These are phyloP conservation scores for Lactarius trivialis DNA, from an alignment of 768 basidiomycete species.

Conservation along the genomic window DNA sequence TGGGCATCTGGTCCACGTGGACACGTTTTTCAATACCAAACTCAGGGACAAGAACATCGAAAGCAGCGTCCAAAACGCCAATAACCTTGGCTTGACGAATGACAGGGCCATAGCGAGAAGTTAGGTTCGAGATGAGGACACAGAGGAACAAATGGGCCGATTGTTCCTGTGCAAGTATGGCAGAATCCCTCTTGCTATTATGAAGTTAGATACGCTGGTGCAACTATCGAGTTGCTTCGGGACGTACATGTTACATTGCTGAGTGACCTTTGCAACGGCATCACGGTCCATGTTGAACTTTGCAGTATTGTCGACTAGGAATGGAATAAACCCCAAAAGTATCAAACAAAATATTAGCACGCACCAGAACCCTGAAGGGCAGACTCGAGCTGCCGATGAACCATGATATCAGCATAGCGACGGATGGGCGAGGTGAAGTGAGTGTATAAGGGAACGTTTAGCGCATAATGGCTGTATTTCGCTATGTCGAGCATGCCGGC, in stretches of 20 bases:
- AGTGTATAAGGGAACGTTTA: conserved; percentile 87
- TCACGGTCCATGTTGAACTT: conserved; percentile 98
- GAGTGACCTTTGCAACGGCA: conserved; percentile 94
- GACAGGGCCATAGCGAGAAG: conserved; percentile 92
- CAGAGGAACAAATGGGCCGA: conserved; percentile 94
- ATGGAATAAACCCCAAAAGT: conserved; percentile 2
- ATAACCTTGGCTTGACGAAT: conserved; percentile 93
- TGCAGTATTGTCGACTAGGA: conserved; percentile 33
- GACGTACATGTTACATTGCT: conserved; percentile 93
- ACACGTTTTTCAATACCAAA: conserved; percentile 99
- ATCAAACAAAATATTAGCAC: conserved; percentile 24
- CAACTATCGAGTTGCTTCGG: background rate
- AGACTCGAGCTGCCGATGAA: conserved; percentile 94
- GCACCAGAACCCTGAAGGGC: conserved; percentile 65
- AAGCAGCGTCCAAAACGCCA: conserved; percentile 94
- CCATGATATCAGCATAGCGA: conserved; percentile 88
- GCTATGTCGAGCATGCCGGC: conserved; percentile 99
- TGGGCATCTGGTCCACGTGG: conserved; percentile 98
- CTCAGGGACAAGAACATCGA: conserved; percentile 93
- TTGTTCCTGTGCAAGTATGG: conserved; percentile 90
- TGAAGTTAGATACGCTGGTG: conserved; percentile 5
- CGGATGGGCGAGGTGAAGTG: conserved; percentile 92
- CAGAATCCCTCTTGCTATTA: conserved; percentile 81
- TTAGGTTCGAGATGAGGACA: conserved; percentile 88
- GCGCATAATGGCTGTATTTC: conserved; percentile 90